Conservation (phyloP, 192 early-diverging fungal genomes). For the Rhizophagus sp. region DNA sequence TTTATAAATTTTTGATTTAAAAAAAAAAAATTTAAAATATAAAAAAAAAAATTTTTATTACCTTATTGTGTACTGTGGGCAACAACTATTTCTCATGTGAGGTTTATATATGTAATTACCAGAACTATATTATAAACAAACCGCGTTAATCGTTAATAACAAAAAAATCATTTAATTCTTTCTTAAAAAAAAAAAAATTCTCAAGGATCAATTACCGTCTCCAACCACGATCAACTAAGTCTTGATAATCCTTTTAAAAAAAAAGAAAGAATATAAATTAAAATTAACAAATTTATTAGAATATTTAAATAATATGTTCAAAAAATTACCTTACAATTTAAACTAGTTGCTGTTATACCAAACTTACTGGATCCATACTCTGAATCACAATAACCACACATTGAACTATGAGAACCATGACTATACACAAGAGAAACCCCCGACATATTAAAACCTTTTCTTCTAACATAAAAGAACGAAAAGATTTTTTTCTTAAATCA, state of each 20-base stretch:
- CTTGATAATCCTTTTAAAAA: slow-evolving; percentile 56
- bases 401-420: neutral
- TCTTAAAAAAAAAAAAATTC: neutral
- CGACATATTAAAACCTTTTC: neutral
- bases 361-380: neutral
- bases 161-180: neutral
- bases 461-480: no score
- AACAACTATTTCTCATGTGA: slow-evolving; percentile 63
- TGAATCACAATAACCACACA: neutral
- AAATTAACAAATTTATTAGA: neutral
- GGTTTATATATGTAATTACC: slow-evolving; percentile 79
- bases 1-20: neutral
- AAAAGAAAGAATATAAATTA: neutral
- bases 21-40: neutral
- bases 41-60: slow-evolving; percentile 9
- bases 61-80: slow-evolving; percentile 75
- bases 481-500: no score
- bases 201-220: slow-evolving; percentile 47
- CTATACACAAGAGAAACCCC: neutral
- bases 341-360: neutral
- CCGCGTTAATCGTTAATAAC: no score
- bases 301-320: no score
- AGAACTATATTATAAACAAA: slow-evolving; percentile 37
- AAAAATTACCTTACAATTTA: neutral
- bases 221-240: slow-evolving; percentile 74